These are phyloP conservation scores for Candida smagusa DNA, from an alignment of 1,139 yeast species.

Conservation along the genomic window DNA sequence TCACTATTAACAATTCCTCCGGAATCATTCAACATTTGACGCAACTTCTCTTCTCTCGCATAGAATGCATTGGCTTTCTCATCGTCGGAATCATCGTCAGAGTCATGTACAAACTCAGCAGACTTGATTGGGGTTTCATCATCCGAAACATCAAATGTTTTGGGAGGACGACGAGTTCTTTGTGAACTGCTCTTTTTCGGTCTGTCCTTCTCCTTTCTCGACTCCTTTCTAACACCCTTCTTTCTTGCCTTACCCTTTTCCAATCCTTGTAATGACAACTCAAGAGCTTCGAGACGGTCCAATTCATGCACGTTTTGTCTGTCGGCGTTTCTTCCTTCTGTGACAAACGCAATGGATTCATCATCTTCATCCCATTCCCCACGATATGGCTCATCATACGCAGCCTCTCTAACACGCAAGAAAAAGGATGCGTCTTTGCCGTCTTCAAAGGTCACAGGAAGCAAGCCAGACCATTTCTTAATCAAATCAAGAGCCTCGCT, in stretches of 20 bases:
- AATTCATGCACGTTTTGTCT: constrained; percentile 23
- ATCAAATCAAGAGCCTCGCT: constrained; percentile 23
- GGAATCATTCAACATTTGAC: constrained; percentile 35
- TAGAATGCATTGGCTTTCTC: constrained; percentile 56
- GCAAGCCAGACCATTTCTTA: constrained; percentile 29
- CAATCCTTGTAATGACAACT: constrained; percentile 17
- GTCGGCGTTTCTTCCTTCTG: constrained; percentile 18
- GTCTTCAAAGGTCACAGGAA: constrained; percentile 40
- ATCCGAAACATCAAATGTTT: constrained; percentile 18
- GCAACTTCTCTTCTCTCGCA: constrained; percentile 53
- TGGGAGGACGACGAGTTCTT: constrained; percentile 16
- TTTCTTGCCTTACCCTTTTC: constrained; percentile 23
- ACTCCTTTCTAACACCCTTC: constrained; percentile 6
- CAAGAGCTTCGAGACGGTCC: constrained; percentile 33
- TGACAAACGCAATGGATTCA: constrained; percentile 35
- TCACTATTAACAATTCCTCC: constrained; percentile 41
- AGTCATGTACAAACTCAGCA: constrained; percentile 54
- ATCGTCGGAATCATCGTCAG: constrained; percentile 67
- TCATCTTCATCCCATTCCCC: constrained; percentile 20
- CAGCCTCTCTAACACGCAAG: constrained; percentile 25
- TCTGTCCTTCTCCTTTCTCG: not conserved
- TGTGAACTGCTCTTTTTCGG: constrained; percentile 8
- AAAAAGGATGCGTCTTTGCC: constrained; percentile 38
- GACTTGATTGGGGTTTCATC: constrained; percentile 32
- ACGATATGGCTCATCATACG: constrained; percentile 18